Conservation (phyloP, 208 protist species). For the Acanthamoeba lenticulata region DNA sequence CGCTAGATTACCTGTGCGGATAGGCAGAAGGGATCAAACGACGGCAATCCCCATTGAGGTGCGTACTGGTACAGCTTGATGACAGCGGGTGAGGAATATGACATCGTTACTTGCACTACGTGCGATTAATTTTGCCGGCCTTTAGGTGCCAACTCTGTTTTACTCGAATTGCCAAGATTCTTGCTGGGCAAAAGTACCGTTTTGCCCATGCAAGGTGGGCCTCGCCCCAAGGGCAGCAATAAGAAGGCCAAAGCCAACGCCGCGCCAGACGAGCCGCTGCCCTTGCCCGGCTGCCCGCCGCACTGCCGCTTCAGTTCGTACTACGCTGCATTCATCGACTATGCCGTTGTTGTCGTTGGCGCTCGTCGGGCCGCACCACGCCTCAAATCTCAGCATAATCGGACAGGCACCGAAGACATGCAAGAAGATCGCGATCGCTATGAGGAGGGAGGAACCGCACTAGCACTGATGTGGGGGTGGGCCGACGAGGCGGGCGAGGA, state of each 20-base stretch:
- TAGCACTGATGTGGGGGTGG: background rate
- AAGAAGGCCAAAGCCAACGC: background rate
- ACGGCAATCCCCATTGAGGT: background rate
- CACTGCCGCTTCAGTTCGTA: background rate
- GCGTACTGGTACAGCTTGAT: background rate
- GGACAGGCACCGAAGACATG: background rate
- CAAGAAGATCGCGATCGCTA: background rate
- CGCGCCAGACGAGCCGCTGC: background rate
- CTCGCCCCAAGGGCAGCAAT: background rate
- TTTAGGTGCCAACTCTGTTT: too few relatives aligned
- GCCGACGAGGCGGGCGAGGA: background rate
- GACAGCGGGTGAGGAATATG: background rate
- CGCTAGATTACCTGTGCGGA: background rate
- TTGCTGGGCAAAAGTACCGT: too few relatives aligned
- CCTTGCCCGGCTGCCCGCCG: background rate
- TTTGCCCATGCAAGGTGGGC: too few relatives aligned
- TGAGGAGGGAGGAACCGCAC: background rate
- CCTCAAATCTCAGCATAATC: background rate
- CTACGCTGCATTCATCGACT: background rate
- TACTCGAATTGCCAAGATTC: too few relatives aligned
- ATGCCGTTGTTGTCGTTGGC: background rate
- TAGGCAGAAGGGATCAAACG: slow-evolving; percentile 5
- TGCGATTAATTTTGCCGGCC: too few relatives aligned
- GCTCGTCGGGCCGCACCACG: background rate
- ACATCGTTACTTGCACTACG: too few relatives aligned